Evolutionary conservation across 225 moss, liverwort and hornwort species (phyloP).

Genomic region (Takakia lepidozioides): DNA sequence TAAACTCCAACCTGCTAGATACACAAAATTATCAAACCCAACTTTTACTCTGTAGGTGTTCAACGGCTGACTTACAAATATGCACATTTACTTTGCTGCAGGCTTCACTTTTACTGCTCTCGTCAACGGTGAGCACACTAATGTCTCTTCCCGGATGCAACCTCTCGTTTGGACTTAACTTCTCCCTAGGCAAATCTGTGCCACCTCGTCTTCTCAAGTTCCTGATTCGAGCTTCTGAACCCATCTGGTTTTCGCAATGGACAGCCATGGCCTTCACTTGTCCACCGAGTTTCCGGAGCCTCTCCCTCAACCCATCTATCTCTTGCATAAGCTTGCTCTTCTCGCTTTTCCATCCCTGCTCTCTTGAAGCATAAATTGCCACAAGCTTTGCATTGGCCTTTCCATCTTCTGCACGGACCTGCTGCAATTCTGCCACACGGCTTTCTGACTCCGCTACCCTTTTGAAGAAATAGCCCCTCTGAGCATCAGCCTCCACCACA

Average conservation of each 20-base stretch:
- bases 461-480: conserved; percentile 11
- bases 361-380: conserved; percentile 9
- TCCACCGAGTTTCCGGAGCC: conserved; percentile 5
- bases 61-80: neutral
- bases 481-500: conserved; percentile 12
- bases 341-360: conserved; percentile 11
- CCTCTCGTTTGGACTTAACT: neutral
- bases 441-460: conserved; percentile 5
- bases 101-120: too few species aligned
- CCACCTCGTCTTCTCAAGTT: too few species aligned
- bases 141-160: neutral
- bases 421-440: conserved; percentile 5
- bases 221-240: neutral
- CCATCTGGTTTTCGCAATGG: neutral
- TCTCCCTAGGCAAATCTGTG: too few species aligned
- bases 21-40: neutral
- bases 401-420: conserved; percentile 11
- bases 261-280: conserved; percentile 4
- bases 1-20: neutral
- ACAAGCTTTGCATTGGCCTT: conserved; percentile 12
- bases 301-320: conserved; percentile 7
- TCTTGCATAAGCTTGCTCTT: conserved; percentile 8
- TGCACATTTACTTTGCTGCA: neutral
- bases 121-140: neutral
- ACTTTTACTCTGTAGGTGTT: neutral